Evolutionary conservation across 2,329 filamentous ascomycete species (phyloP).

Genomic region (Neofusicoccum parvum): DNA sequence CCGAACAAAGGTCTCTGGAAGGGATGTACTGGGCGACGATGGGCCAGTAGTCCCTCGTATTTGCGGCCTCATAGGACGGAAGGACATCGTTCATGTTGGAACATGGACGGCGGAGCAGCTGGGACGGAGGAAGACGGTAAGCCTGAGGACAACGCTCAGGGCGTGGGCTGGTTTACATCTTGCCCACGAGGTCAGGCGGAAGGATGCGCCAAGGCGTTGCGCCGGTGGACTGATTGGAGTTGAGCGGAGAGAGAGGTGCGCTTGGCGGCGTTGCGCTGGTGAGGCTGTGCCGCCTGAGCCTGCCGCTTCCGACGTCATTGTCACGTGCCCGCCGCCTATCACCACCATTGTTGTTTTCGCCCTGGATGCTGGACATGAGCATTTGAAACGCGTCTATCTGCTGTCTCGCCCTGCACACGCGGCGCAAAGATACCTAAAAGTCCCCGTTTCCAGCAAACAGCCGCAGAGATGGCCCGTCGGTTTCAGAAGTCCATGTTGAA

Average conservation of each 20-base stretch:
- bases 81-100: slow-evolving; percentile 57
- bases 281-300: no score
- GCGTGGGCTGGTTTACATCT: neutral
- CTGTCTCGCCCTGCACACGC: no score
- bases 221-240: neutral
- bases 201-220: neutral
- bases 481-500: no score
- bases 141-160: neutral
- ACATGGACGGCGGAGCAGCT: neutral
- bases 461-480: no score
- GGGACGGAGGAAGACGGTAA: neutral
- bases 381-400: no score
- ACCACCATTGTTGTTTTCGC: no score
- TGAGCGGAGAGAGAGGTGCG: no score
- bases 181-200: neutral
- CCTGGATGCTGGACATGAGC: no score
- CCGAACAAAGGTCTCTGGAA: slow-evolving; percentile 58
- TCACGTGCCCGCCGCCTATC: neutral
- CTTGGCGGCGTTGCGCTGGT: neutral
- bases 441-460: no score
- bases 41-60: slow-evolving; percentile 56
- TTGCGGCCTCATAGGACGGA: slow-evolving; percentile 62
- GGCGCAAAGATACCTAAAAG: no score
- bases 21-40: slow-evolving; percentile 60
- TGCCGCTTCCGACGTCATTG: neutral